phyloP scores from a whole-genome alignment of 2,329 filamentous ascomycete genomes.

The Onygenales sp. region DNA sequence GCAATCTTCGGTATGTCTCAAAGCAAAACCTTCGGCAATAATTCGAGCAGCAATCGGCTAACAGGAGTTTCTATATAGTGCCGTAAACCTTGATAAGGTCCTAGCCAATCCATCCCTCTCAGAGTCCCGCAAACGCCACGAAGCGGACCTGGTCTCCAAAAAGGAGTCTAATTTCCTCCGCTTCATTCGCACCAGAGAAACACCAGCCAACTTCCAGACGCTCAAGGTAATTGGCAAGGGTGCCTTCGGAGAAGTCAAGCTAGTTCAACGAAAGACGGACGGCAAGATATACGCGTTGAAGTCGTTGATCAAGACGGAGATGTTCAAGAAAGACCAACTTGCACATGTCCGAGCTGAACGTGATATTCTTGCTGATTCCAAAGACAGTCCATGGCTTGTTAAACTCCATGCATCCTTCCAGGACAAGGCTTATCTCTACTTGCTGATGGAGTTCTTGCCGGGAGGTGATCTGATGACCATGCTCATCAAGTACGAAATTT shows the following conservation, averaged over 20 bases:
- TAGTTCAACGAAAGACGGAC: slow-evolving; percentile 92
- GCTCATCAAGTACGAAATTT: slow-evolving; percentile 99
- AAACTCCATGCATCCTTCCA: slow-evolving; percentile 98
- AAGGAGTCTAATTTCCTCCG: slow-evolving; percentile 97
- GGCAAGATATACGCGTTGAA: slow-evolving; percentile 98
- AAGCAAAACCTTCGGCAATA: not conserved
- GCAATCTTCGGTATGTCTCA: slow-evolving; percentile 71
- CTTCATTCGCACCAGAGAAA: slow-evolving; percentile 93
- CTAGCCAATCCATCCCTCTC: slow-evolving; percentile 67
- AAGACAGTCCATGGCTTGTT: slow-evolving; percentile 97
- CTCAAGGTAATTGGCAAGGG: slow-evolving; percentile 99
- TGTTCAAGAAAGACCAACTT: slow-evolving; percentile 99
- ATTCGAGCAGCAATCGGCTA: not conserved
- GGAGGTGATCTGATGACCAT: slow-evolving; percentile 99
- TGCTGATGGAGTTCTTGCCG: slow-evolving; percentile 98
- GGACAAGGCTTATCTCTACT: slow-evolving; percentile 90
- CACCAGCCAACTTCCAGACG: slow-evolving; percentile 88
- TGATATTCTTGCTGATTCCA: slow-evolving; percentile 91
- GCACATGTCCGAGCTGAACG: slow-evolving; percentile 95
- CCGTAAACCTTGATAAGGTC: slow-evolving; percentile 83
- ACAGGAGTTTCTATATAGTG: slow-evolving; percentile 49
- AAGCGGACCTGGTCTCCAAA: slow-evolving; percentile 73
- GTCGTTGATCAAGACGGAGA: slow-evolving; percentile 95
- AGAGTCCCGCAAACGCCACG: slow-evolving; percentile 68
- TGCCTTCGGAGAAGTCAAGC: slow-evolving; percentile 94